Percentiles rank a stretch among this genome's conserved stretches.
Conservation (phyloP, 768 basidiomycete genomes). For the Trametes gibbosa region DNA sequence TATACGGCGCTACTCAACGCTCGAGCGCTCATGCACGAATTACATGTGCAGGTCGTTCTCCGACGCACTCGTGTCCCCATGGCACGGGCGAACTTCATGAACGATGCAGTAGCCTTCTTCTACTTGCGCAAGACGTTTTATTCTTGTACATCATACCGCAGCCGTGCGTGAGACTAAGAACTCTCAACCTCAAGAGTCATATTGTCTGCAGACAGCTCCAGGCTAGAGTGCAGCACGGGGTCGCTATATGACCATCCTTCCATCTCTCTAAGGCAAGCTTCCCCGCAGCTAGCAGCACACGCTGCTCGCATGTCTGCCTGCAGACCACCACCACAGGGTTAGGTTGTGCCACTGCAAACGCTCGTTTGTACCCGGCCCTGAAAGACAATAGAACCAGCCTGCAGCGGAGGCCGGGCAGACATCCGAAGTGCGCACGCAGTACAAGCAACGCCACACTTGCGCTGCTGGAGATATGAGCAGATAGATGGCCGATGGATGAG, state of each 20-base stretch:
- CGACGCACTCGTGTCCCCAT: no score
- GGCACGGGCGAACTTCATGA: no score
- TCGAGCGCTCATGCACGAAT: no score
- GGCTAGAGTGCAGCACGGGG: background rate
- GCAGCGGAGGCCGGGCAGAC: slow-evolving; percentile 1
- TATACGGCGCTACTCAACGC: slow-evolving; percentile 8
- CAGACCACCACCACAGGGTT: background rate
- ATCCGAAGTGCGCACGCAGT: background rate
- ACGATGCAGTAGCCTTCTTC: background rate
- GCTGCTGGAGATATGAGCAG: background rate
- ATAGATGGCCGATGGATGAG: slow-evolving; percentile 7
- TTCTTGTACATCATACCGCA: background rate
- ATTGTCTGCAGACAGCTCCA: background rate
- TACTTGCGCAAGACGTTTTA: background rate
- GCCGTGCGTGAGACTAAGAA: slow-evolving; percentile 7
- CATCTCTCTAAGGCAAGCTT: background rate
- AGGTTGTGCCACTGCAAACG: slow-evolving; percentile 7
- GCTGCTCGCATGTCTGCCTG: slow-evolving; percentile 5
- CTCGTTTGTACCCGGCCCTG: background rate
- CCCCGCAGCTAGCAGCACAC: slow-evolving; percentile 1
- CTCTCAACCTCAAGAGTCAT: background rate
- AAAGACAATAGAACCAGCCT: slow-evolving; percentile 2
- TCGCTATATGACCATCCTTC: background rate
- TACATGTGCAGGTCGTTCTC: background rate
- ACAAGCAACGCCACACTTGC: background rate